These are phyloP conservation scores for Leccinum aurantiacum DNA, from an alignment of 768 basidiomycete species.

Conservation along the genomic window DNA sequence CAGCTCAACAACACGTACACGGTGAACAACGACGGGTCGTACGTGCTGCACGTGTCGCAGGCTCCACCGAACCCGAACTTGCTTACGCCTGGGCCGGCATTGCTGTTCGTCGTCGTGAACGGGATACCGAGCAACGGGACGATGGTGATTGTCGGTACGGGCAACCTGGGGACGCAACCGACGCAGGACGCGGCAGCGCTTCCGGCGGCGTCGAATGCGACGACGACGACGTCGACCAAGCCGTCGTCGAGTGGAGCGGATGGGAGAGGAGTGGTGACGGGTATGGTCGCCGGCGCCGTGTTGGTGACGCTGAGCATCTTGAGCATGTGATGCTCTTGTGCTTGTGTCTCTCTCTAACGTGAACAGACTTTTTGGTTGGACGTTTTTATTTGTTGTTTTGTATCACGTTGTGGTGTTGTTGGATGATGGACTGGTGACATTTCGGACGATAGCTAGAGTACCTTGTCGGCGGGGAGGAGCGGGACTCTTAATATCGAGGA, in stretches of 20 bases:
- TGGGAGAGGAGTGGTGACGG: neutral
- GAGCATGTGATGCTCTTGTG: constrained; percentile 1
- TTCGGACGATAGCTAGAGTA: neutral
- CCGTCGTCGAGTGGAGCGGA: neutral
- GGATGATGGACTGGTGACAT: neutral
- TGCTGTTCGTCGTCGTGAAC: constrained; percentile 79
- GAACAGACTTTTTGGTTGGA: neutral
- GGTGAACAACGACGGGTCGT: constrained; percentile 73
- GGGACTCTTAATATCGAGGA: neutral
- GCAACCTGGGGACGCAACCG: constrained; percentile 73
- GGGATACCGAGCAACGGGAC: constrained; percentile 84
- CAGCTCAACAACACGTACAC: too few species aligned
- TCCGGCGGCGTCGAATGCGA: constrained; percentile 37
- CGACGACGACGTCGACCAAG: neutral
- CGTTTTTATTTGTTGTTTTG: neutral
- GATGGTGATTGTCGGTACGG: constrained; percentile 76
- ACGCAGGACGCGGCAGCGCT: constrained; percentile 43
- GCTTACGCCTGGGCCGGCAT: constrained; percentile 85
- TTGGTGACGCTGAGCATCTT: neutral
- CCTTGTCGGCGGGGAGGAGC: neutral
- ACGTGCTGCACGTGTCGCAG: constrained; percentile 78
- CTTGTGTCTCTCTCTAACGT: neutral
- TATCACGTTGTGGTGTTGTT: too few species aligned
- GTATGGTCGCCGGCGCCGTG: neutral
- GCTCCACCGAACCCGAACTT: constrained; percentile 82